phyloP scores from a whole-genome alignment of 306 rosid genomes.

The Gastrolobium bilobum region DNA sequence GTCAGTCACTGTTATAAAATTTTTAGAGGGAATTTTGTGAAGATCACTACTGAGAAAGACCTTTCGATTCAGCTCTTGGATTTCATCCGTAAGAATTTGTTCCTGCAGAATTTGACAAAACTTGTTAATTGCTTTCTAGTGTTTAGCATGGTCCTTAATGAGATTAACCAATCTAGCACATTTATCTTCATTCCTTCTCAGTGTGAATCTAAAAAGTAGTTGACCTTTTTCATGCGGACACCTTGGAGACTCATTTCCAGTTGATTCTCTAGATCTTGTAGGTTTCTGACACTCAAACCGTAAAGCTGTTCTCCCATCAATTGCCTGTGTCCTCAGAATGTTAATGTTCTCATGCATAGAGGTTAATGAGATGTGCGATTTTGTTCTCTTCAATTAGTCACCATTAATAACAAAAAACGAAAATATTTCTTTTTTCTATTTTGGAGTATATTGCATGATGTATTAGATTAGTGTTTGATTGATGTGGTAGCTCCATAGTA shows the following conservation, averaged over 20 bases:
- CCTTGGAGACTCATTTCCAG: constrained; percentile 72
- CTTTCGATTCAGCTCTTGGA: constrained; percentile 59
- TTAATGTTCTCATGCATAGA: constrained; percentile 23
- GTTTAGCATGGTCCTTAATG: constrained; percentile 11
- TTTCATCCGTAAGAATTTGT: constrained; percentile 61
- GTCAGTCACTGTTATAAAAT: constrained; percentile 13
- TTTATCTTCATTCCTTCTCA: constrained; percentile 5
- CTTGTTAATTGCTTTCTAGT: constrained; percentile 43
- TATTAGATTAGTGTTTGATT: constrained; percentile 4
- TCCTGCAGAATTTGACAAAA: constrained; percentile 58
- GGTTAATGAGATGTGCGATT: constrained; percentile 21
- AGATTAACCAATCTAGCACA: constrained; percentile 18
- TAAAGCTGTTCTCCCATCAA: constrained; percentile 74
- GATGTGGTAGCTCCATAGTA: constrained; percentile 1
- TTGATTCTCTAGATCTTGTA: constrained; percentile 72
- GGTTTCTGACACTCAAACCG: constrained; percentile 64
- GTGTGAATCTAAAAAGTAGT: constrained; percentile 27
- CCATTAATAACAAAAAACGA: not conserved
- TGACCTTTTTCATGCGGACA: constrained; percentile 73
- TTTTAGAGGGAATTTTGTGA: constrained; percentile 14
- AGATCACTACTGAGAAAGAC: constrained; percentile 36
- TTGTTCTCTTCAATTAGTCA: not conserved
- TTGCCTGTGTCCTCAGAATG: constrained; percentile 57
- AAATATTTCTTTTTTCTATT: not conserved
- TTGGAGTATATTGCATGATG: not conserved